phyloP scores from a whole-genome alignment of 805 yeast genomes.

The Scheffersomyces stipitis region DNA sequence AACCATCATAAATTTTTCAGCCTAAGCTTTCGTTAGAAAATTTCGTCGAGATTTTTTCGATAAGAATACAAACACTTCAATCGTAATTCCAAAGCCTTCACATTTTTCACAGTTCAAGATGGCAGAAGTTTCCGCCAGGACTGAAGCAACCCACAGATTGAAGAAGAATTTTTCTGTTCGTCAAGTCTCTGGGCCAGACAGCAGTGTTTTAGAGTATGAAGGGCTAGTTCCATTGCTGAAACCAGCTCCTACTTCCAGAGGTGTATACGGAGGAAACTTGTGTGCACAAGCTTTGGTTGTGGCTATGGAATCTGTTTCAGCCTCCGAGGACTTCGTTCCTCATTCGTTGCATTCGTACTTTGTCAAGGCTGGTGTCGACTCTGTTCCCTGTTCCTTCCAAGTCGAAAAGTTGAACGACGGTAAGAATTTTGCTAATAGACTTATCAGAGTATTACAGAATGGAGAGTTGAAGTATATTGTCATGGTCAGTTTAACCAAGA shows the following conservation, averaged over 20 bases:
- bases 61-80: too few species aligned
- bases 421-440: slow-evolving; percentile 33
- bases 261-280: slow-evolving; percentile 44
- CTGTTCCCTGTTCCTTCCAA: slow-evolving; percentile 25
- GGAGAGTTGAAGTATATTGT: slow-evolving; percentile 30
- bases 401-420: slow-evolving; percentile 38
- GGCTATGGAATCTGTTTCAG: slow-evolving; percentile 27
- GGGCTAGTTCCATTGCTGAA: slow-evolving; percentile 18
- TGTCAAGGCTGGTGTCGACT: slow-evolving; percentile 37
- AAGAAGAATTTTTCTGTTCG: slow-evolving; percentile 14
- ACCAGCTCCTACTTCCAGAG: slow-evolving; percentile 23
- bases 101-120: too few species aligned
- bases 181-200: slow-evolving; percentile 4
- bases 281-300: slow-evolving; percentile 36
- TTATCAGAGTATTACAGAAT: slow-evolving; percentile 30
- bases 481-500: slow-evolving; percentile 35
- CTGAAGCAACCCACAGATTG: not conserved
- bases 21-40: too few species aligned
- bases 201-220: slow-evolving; percentile 5
- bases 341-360: slow-evolving; percentile 43
- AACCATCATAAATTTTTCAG: too few species aligned
- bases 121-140: too few species aligned
- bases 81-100: too few species aligned
- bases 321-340: slow-evolving; percentile 30
- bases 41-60: too few species aligned